These are phyloP conservation scores for Corylus heterophylla DNA, from an alignment of 306 rosid genomes.

Conservation along the genomic window DNA sequence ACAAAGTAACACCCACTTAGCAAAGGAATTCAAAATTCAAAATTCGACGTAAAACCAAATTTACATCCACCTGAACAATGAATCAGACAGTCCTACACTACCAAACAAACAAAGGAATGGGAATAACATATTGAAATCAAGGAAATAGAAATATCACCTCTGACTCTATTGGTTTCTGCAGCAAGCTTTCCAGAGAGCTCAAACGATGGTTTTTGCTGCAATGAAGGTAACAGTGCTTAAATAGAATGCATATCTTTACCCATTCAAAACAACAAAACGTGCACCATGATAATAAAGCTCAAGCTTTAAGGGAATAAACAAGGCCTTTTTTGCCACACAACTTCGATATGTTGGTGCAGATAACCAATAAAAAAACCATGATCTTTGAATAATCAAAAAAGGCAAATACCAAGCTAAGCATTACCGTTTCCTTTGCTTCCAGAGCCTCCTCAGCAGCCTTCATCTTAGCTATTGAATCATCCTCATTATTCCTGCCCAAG, in stretches of 20 bases:
- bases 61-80: not conserved
- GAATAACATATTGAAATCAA: not conserved
- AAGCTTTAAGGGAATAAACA: not conserved
- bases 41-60: not conserved
- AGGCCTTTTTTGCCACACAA: not conserved
- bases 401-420: slow-evolving; percentile 6
- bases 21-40: slow-evolving; percentile 11
- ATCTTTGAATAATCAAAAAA: slow-evolving; percentile 10
- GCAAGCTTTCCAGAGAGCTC: slow-evolving; percentile 99
- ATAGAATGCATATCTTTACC: not conserved
- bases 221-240: slow-evolving; percentile 17
- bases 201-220: slow-evolving; percentile 92
- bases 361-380: not conserved
- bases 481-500: slow-evolving; percentile 71
- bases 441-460: slow-evolving; percentile 86
- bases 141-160: slow-evolving; percentile 50
- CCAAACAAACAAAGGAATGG: slow-evolving; percentile 6
- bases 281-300: not conserved
- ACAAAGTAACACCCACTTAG: slow-evolving; percentile 27
- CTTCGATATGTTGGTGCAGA: not conserved
- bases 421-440: slow-evolving; percentile 81
- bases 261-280: not conserved
- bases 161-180: slow-evolving; percentile 87
- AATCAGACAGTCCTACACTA: not conserved
- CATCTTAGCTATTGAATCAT: slow-evolving; percentile 76